Base-by-base conservation (phyloP, 495 filamentous ascomycete genomes). In the Rostrohypoxylon terebratum region DNA sequence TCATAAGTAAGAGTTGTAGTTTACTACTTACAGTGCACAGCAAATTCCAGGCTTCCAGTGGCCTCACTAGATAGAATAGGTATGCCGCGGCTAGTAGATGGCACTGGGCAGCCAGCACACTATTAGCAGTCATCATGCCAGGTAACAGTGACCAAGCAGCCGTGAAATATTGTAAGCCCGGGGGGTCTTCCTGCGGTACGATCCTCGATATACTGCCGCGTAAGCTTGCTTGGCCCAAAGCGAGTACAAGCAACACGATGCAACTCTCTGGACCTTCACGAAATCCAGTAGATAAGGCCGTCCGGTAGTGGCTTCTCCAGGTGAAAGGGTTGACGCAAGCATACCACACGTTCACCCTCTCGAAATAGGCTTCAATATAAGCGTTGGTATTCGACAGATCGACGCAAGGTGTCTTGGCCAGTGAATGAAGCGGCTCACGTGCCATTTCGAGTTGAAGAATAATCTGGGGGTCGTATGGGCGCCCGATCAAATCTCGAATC, bases 291-390 rank as follows among this genome's bases (percentile, higher is more conserved):
- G 90, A 90, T 2, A 93, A 83, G 0, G 92, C 92, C 6, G 84
- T 89, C 18, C 86, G 84, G 77, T 94, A 94, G 77, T 93, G 90
- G 64, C 86, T 87, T n/a, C 86, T 83, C 92, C 92, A 95, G 18
- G 88, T 91, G 79, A 90, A 92, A 21, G 92, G 92, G 78, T 93
- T 94, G 59, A 95, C 91, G 77, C 90, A 92, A 34, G 92, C 92
- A 69, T 94, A 94, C 91, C 92, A 95, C 4, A 93, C 85, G 75
- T 94, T 94, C 63, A 93, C 92, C 23, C 90, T 85, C 47, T 90
- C 88, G 71, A 95, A 95, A 80, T 92, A 94, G 8, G 92, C 87
- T 75, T 90, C 87, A 55, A 92, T 89, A 79, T 93, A 93, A 13
- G 86, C 83, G 21, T 87, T 83, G n/a, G 90, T 90, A 79, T 94